phyloP scores from a whole-genome alignment of 768 basidiomycete species.

The Cyathus striatus region DNA sequence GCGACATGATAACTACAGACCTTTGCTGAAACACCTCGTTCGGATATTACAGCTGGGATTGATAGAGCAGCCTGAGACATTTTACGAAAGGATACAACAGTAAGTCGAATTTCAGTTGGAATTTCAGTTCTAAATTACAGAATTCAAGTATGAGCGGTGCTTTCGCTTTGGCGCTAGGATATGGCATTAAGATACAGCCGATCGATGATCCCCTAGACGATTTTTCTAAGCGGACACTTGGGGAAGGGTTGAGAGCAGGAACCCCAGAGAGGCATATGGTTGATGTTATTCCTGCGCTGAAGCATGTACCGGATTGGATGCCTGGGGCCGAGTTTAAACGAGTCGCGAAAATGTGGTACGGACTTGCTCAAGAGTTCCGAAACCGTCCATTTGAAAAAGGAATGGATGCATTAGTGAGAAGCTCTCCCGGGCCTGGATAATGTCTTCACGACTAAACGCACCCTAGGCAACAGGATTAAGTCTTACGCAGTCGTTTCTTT shows the following conservation, averaged over 20 bases:
- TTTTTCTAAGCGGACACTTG: background rate
- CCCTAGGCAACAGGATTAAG: too few species aligned
- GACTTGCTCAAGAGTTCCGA: background rate
- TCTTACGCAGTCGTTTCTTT: too few species aligned
- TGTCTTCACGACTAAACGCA: background rate
- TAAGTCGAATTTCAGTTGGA: background rate
- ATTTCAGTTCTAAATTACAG: background rate
- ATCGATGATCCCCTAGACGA: background rate
- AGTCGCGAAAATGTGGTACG: background rate
- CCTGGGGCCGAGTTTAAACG: background rate
- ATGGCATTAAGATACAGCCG: background rate
- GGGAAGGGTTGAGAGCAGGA: background rate
- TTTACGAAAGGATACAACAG: background rate
- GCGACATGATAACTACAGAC: background rate
- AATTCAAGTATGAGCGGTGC: background rate
- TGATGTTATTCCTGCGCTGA: background rate
- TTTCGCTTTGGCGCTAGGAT: background rate
- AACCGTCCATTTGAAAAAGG: background rate
- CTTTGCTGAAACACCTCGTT: background rate
- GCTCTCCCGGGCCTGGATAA: background rate
- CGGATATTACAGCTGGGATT: background rate
- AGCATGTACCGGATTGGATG: background rate
- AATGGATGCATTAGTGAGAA: background rate
- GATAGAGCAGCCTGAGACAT: background rate
- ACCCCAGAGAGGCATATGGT: background rate